Evolutionary conservation across 2,329 filamentous ascomycete genomes (phyloP).

Genomic region (Cylindrodendrum hubeiense): DNA sequence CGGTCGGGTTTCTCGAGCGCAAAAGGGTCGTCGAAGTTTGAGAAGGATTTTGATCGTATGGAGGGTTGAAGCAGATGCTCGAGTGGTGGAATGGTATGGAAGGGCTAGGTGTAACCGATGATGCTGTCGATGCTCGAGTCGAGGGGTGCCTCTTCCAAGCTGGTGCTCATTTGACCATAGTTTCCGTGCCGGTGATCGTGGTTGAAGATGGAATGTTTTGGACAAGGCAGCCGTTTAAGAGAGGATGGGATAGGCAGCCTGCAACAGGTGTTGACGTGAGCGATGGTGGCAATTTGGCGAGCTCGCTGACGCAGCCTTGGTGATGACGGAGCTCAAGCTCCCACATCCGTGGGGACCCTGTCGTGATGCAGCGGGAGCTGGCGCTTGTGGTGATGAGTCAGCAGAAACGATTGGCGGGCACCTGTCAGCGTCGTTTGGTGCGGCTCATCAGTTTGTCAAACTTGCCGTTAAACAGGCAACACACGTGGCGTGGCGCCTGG

Average conservation of each 20-base stretch:
- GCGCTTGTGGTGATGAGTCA: conserved; percentile 30
- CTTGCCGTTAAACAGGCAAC: not conserved
- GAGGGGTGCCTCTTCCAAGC: conserved; percentile 30
- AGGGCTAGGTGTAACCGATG: conserved; percentile 11
- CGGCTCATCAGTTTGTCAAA: not conserved
- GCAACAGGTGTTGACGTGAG: conserved; percentile 29
- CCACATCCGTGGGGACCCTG: conserved; percentile 5
- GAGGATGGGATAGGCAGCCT: conserved; percentile 19
- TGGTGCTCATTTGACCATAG: conserved; percentile 36
- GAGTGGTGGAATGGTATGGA: conserved; percentile 5
- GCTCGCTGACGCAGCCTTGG: conserved; percentile 40
- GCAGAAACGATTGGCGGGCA: conserved; percentile 16
- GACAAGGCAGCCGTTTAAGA: conserved; percentile 5
- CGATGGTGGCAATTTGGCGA: conserved; percentile 31
- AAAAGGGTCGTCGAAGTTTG: not conserved
- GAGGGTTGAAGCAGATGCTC: not conserved
- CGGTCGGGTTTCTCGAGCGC: not conserved
- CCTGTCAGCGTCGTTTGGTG: not conserved
- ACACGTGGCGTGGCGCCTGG: not conserved
- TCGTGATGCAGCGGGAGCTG: conserved; percentile 10
- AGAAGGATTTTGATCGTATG: not conserved
- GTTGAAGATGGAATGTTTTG: not conserved
- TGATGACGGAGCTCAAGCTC: conserved; percentile 33
- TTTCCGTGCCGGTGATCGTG: conserved; percentile 6
- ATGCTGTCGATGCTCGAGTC: conserved; percentile 37